Percentiles rank a stretch among this genome's conserved stretches.
phyloP scores from a whole-genome alignment of 1,284 basidiomycete genomes.

The Boletus holoroseus region DNA sequence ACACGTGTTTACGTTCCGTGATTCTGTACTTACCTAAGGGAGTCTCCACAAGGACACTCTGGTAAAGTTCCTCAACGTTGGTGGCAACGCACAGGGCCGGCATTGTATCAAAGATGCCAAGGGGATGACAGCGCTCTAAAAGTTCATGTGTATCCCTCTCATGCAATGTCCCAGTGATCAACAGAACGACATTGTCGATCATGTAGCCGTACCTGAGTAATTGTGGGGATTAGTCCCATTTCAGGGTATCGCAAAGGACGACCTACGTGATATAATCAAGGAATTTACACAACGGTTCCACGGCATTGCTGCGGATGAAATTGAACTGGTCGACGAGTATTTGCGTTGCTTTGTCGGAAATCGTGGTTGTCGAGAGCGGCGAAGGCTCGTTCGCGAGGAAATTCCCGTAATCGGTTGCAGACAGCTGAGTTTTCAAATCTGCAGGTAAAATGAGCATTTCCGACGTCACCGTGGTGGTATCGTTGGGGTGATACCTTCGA shows the following conservation, averaged over 20 bases:
- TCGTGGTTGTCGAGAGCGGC: constrained; percentile 93
- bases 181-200: constrained; percentile 98
- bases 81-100: constrained; percentile 98
- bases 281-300: constrained; percentile 88
- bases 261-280: constrained; percentile 94
- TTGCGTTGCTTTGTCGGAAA: constrained; percentile 92
- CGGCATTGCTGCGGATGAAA: constrained; percentile 87
- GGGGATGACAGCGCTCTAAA: constrained; percentile 92
- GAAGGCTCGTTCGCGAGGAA: constrained; percentile 96
- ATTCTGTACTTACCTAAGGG: constrained; percentile 71
- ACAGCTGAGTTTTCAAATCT: constrained; percentile 92
- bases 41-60: constrained; percentile 95
- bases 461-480: constrained; percentile 33
- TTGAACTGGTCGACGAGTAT: constrained; percentile 97
- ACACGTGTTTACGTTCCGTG: neutral
- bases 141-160: constrained; percentile 98
- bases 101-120: constrained; percentile 98
- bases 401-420: constrained; percentile 97
- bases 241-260: constrained; percentile 7
- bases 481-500: constrained; percentile 62
- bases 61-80: constrained; percentile 98
- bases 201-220: constrained; percentile 85
- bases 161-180: constrained; percentile 97
- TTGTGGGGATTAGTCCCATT: constrained; percentile 7
- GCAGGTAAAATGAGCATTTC: constrained; percentile 4